These are phyloP conservation scores for Hexamita inflata DNA, from an alignment of 208 protist genomes.

Conservation along the genomic window DNA sequence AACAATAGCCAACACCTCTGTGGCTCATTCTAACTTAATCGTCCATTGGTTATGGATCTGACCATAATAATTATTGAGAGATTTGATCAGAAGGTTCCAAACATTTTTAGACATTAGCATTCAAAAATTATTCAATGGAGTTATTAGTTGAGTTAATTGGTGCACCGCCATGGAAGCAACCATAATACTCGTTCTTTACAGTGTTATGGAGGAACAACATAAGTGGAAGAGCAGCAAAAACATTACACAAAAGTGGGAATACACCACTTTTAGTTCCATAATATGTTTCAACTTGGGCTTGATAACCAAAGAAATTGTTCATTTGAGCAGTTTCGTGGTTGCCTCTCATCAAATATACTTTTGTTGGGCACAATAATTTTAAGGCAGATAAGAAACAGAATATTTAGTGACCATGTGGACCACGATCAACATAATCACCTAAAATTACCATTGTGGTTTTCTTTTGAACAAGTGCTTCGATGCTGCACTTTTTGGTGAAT, in stretches of 20 bases:
- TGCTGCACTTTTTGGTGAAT: too few relatives aligned
- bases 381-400: not conserved
- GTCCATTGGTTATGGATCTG: not conserved
- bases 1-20: conserved; percentile 4
- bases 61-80: conserved; percentile 15
- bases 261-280: conserved; percentile 19
- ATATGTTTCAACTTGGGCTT: not conserved
- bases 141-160: not conserved
- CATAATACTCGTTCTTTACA: not conserved
- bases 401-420: not conserved
- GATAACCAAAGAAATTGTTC: conserved; percentile 29
- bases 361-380: not conserved
- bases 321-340: conserved; percentile 24
- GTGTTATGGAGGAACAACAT: not conserved
- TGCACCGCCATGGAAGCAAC: not conserved
- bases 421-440: conserved; percentile 30
- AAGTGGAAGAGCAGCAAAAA: conserved; percentile 15
- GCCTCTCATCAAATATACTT: not conserved
- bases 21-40: not conserved
- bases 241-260: not conserved
- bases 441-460: not conserved
- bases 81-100: too few relatives aligned
- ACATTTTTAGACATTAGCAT: too few relatives aligned
- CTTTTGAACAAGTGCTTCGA: not conserved
- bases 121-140: not conserved